A percentile compares a stretch with the other conserved stretches of the same genome.
phyloP scores from a whole-genome alignment of 139 green algal species.

The Trebouxia sp. region DNA sequence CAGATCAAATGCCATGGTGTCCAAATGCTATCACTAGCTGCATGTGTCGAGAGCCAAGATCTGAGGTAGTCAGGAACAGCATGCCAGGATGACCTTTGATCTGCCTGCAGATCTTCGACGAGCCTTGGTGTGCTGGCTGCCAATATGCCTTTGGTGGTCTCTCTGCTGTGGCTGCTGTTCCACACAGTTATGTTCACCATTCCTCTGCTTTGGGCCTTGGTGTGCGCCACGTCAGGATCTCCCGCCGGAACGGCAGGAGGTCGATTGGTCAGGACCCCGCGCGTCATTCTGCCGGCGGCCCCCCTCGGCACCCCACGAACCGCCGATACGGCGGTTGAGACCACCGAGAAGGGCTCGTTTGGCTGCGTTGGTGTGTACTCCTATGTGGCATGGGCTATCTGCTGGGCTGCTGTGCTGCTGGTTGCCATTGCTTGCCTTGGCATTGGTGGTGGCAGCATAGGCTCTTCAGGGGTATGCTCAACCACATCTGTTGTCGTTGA shows the following conservation, averaged over 20 bases:
- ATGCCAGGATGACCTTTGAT: neutral
- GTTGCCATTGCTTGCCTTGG: slow-evolving; percentile 29
- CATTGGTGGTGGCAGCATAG: neutral
- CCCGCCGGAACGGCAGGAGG: neutral
- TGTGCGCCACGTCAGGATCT: neutral
- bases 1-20: too few species aligned
- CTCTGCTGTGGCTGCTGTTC: slow-evolving; percentile 27
- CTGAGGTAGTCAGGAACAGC: too few species aligned
- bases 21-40: too few species aligned
- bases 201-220: slow-evolving; percentile 18
- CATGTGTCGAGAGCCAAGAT: too few species aligned
- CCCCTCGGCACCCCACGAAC: neutral
- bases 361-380: slow-evolving; percentile 12
- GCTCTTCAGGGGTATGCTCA: neutral
- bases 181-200: slow-evolving; percentile 28
- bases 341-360: neutral
- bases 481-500: too few species aligned
- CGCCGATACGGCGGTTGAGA: neutral
- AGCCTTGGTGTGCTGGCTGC: slow-evolving; percentile 5
- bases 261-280: neutral
- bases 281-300: neutral
- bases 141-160: slow-evolving; percentile 36
- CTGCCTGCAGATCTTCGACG: neutral
- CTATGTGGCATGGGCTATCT: neutral
- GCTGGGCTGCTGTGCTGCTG: neutral